Percentiles rank a stretch among this genome's conserved stretches.
These are phyloP conservation scores for Bremia lactucae DNA, from an alignment of 352 stramenopile species.

Conservation along the genomic window DNA sequence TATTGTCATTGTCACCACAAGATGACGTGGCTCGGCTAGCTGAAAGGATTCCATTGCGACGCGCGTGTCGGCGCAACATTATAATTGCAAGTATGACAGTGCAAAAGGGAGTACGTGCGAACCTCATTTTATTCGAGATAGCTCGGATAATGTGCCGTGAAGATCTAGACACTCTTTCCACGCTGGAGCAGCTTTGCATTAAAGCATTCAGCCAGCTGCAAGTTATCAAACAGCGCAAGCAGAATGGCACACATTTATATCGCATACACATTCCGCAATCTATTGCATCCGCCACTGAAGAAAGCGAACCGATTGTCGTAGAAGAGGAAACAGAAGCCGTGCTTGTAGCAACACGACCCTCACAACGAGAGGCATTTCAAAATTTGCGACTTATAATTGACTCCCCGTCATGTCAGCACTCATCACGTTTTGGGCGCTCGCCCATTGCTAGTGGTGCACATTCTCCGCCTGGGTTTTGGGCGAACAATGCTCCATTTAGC, in stretches of 20 bases:
- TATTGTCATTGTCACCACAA: conserved; percentile 42
- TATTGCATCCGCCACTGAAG: conserved; percentile 7
- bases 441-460: conserved; percentile 32
- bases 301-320: conserved; percentile 4
- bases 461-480: conserved; percentile 70
- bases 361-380: conserved; percentile 13
- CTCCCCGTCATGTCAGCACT: conserved; percentile 17
- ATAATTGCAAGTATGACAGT: conserved; percentile 66
- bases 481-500: conserved; percentile 58
- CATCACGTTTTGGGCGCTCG: conserved; percentile 16
- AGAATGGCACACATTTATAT: conserved; percentile 11
- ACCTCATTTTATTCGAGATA: conserved; percentile 58
- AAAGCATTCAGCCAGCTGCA: conserved; percentile 57
- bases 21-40: conserved; percentile 44
- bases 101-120: conserved; percentile 57
- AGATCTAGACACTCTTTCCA: conserved; percentile 60
- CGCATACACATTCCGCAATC: conserved; percentile 9
- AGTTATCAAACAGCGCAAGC: conserved; percentile 21
- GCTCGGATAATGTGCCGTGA: conserved; percentile 78
- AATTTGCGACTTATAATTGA: conserved; percentile 53
- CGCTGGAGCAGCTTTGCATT: conserved; percentile 48
- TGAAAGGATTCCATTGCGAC: conserved; percentile 64
- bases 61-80: conserved; percentile 67
- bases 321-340: conserved; percentile 5
- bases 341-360: conserved; percentile 14